phyloP scores from a whole-genome alignment of 371 early-diverging fungal species.

The Rhizopus microsporus region DNA sequence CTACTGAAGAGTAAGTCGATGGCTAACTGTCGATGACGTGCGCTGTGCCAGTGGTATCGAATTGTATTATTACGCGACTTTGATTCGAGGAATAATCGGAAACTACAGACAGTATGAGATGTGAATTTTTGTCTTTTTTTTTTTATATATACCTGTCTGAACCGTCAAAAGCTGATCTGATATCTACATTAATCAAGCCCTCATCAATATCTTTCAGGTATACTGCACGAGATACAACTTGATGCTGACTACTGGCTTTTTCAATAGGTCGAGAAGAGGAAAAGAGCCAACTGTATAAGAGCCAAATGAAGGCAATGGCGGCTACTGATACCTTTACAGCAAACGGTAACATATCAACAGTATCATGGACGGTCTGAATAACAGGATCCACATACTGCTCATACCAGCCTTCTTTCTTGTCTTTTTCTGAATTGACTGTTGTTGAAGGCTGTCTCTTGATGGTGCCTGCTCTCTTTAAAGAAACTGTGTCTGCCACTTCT shows the following conservation, averaged over 20 bases:
- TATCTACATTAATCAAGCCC: constrained; percentile 29
- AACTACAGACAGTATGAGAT: constrained; percentile 14
- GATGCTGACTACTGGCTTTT: not conserved
- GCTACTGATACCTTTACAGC: constrained; percentile 14
- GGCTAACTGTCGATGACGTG: constrained; percentile 52
- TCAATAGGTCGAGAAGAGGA: constrained; percentile 14
- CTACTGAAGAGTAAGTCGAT: constrained; percentile 54
- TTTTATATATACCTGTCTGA: constrained; percentile 30
- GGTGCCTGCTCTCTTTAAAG: constrained; percentile 8
- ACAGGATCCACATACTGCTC: constrained; percentile 10
- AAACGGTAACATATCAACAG: constrained; percentile 26
- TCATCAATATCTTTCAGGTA: constrained; percentile 57
- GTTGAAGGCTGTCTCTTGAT: constrained; percentile 17
- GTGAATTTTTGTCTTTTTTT: not conserved
- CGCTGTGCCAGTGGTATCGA: constrained; percentile 30
- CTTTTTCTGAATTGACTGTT: not conserved
- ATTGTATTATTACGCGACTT: constrained; percentile 3
- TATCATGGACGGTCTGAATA: constrained; percentile 13
- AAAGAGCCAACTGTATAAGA: constrained; percentile 4
- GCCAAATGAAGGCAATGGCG: not conserved
- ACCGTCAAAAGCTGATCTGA: constrained; percentile 27
- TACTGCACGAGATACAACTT: constrained; percentile 42
- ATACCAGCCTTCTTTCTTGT: constrained; percentile 14
- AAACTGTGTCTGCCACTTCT: constrained; percentile 6
- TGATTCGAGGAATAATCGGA: constrained; percentile 25